phyloP scores from a whole-genome alignment of 257 asterid genomes.

The Coffea canephora region DNA sequence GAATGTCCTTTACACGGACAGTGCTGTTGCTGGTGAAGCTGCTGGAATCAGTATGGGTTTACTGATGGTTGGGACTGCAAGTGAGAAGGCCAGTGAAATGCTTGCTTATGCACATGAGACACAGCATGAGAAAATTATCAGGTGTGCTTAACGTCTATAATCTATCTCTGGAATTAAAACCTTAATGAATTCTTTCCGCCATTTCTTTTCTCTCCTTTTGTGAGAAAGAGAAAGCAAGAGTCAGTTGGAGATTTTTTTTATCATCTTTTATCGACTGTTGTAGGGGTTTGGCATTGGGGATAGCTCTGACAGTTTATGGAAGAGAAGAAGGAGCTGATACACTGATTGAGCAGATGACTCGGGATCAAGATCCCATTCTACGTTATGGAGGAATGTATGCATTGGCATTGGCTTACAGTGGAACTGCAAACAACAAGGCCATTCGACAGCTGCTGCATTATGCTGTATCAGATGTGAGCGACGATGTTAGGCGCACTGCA shows the following conservation, averaged over 20 bases:
- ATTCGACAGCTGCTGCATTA: slow-evolving; percentile 93
- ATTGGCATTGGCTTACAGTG: slow-evolving; percentile 92
- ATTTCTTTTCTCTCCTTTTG: neutral
- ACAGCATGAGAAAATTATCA: slow-evolving; percentile 91
- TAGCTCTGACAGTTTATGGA: slow-evolving; percentile 97
- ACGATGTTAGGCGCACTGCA: slow-evolving; percentile 95
- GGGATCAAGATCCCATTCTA: slow-evolving; percentile 95
- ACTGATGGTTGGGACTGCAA: slow-evolving; percentile 96
- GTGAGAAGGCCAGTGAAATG: slow-evolving; percentile 93
- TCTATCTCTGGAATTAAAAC: neutral
- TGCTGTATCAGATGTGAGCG: slow-evolving; percentile 97
- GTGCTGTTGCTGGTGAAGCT: slow-evolving; percentile 99
- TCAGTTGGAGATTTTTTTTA: neutral
- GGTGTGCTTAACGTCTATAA: slow-evolving; percentile 38
- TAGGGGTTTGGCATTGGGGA: slow-evolving; percentile 95
- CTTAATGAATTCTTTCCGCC: neutral
- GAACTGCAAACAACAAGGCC: slow-evolving; percentile 94
- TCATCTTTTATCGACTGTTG: neutral
- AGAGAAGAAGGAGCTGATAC: slow-evolving; percentile 97
- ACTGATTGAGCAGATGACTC: slow-evolving; percentile 92
- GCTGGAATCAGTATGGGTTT: slow-evolving; percentile 99
- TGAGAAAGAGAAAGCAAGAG: neutral
- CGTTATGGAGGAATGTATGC: slow-evolving; percentile 99
- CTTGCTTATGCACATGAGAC: slow-evolving; percentile 98
- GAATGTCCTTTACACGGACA: slow-evolving; percentile 82